Conservation (phyloP, 2,329 filamentous ascomycete species). For the Pseudogymnoascus sp. region DNA sequence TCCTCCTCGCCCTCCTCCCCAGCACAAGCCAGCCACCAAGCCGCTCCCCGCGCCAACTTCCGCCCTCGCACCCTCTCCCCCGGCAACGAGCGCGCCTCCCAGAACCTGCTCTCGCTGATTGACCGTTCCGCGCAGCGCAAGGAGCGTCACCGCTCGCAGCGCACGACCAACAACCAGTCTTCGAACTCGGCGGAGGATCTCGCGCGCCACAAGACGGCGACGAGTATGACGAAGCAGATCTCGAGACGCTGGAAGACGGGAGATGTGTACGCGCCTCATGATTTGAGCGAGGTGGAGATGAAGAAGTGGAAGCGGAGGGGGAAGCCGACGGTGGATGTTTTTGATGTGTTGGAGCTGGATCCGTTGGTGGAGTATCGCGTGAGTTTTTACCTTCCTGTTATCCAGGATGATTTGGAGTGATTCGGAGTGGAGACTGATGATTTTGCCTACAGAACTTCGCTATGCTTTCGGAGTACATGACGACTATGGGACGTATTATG, state of each 20-base stretch:
- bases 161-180: not conserved
- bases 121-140: not conserved
- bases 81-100: constrained; percentile 1
- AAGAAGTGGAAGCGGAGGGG: constrained; percentile 64
- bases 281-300: constrained; percentile 72
- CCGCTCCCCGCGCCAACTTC: constrained; percentile 9
- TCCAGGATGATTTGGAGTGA: not conserved
- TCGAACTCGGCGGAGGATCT: constrained; percentile 11
- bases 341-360: constrained; percentile 73
- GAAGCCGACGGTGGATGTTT: constrained; percentile 57
- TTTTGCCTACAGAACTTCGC: constrained; percentile 67
- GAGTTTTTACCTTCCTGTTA: constrained; percentile 25
- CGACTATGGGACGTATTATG: constrained; percentile 76
- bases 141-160: not conserved
- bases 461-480: constrained; percentile 83
- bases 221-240: constrained; percentile 56
- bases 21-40: not conserved
- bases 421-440: constrained; percentile 1
- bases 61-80: constrained; percentile 12
- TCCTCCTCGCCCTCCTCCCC: not conserved
- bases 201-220: constrained; percentile 26
- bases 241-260: constrained; percentile 66
- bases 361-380: constrained; percentile 86
- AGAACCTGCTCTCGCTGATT: not conserved
- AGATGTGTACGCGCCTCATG: constrained; percentile 86